phyloP scores from a whole-genome alignment of 225 moss, liverwort and hornwort species.

The Sphagnum contortum region DNA sequence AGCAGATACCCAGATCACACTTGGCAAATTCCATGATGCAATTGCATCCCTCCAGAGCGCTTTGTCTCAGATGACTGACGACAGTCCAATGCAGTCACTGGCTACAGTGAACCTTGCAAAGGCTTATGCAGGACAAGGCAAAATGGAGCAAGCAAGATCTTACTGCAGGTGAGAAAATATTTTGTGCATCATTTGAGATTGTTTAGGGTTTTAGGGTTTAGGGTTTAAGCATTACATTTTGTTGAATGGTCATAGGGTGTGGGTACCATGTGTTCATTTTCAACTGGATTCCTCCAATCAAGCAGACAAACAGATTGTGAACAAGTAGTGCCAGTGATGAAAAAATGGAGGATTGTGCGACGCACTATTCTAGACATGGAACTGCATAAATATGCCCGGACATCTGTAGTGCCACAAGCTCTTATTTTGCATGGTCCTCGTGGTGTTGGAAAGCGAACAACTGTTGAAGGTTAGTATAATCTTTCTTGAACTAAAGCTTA shows the following conservation, averaged over 20 bases:
- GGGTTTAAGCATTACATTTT: too few relatives aligned
- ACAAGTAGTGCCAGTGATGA: not conserved
- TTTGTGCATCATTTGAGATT: too few relatives aligned
- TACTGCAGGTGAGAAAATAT: slow-evolving; percentile 22
- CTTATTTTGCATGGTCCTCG: slow-evolving; percentile 84
- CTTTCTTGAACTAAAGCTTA: too few relatives aligned
- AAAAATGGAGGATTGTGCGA: slow-evolving; percentile 57
- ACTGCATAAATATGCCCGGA: slow-evolving; percentile 56
- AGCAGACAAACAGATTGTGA: too few relatives aligned
- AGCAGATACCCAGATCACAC: slow-evolving; percentile 73
- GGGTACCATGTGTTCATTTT: too few relatives aligned
- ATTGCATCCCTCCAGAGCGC: slow-evolving; percentile 62
- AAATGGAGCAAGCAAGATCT: slow-evolving; percentile 41
- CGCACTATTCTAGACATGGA: slow-evolving; percentile 75
- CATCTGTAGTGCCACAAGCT: slow-evolving; percentile 66
- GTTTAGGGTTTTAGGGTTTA: too few relatives aligned
- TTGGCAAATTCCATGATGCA: slow-evolving; percentile 84
- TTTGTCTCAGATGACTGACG: slow-evolving; percentile 53
- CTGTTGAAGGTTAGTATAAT: slow-evolving; percentile 47
- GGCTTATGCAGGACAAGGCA: slow-evolving; percentile 50
- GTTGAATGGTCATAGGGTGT: too few relatives aligned
- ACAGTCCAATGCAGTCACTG: slow-evolving; percentile 54
- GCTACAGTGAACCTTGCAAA: slow-evolving; percentile 83
- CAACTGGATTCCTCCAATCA: too few relatives aligned
- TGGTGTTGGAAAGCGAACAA: slow-evolving; percentile 82